Base-by-base conservation (phyloP, 805 yeast species). In the Cyberlindnera petersonii region DNA sequence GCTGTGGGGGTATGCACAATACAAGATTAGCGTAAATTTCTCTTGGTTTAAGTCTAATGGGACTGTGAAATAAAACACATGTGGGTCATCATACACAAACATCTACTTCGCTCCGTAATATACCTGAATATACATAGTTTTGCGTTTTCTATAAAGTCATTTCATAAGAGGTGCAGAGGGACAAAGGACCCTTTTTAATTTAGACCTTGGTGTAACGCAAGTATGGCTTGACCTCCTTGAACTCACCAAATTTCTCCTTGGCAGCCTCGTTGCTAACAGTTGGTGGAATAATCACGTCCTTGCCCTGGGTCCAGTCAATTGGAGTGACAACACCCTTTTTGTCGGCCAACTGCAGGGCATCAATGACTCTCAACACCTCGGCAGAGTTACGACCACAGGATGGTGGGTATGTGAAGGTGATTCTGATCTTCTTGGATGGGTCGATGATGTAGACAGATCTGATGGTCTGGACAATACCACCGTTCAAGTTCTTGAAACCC, bases 281-380 rank as follows among this genome's bases (percentile, higher is more conserved):
- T 50, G 95, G 94, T 59, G 94, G 96, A 48, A 89, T 84, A 61
- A 88, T 88, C 42, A 89, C 96, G 61, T 88, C 96, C 55, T 86
- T 77, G 51, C 96, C 96, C 39, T 74, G 79, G 42, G 71, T 73
- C 97, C 97, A 88, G 76, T 89, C 79, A 60, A 86, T 84, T 44
- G 96, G 96, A 31, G 96, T 88, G 46, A 86, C 93, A 50, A 88
- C 75, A 58, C 91, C 86, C 66, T 77, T 70, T 60, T 75, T 72
- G 66, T 89, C 96, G 54, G 87, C 86, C 48, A 79, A 69, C 71
- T 87, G 96, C 63, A 88, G 71, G 39, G 95, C 84, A 62, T 86
- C 96, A 49, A 88, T 68, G 41, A 84, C 95, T 69, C 97, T 83
- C 64, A 89, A 72, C 26, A 88, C 91, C 72, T 88, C 97, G 42